phyloP scores from a whole-genome alignment of 2,329 filamentous ascomycete genomes.

The Fusarium anguioides region DNA sequence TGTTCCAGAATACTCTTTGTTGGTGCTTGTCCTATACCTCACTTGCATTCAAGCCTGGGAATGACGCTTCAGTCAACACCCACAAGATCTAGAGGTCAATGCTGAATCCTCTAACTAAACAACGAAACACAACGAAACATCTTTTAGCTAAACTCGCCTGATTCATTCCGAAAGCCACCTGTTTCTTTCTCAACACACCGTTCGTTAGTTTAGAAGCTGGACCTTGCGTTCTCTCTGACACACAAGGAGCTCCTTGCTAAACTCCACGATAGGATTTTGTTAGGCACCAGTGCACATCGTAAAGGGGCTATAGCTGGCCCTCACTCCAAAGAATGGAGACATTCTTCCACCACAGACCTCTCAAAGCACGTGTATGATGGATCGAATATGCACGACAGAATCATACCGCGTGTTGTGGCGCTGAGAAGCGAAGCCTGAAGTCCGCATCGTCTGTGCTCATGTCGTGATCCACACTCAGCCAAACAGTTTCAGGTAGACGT shows the following conservation, averaged over 20 bases:
- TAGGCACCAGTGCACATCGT: conserved; percentile 5
- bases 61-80: neutral
- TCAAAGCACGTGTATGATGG: conserved; percentile 14
- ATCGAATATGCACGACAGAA: conserved; percentile 18
- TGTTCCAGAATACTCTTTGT: neutral
- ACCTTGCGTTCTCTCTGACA: conserved; percentile 9
- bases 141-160: neutral
- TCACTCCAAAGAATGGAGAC: conserved; percentile 28
- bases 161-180: neutral
- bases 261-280: neutral
- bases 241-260: conserved; percentile 23
- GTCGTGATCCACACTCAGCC: conserved; percentile 27
- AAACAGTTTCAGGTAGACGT: conserved; percentile 38
- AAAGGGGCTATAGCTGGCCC: conserved; percentile 26
- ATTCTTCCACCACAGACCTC: conserved; percentile 29
- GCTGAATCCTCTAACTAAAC: neutral
- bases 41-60: neutral
- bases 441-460: conserved; percentile 35
- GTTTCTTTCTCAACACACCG: neutral
- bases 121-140: neutral
- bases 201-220: neutral
- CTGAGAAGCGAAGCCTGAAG: conserved; percentile 33
- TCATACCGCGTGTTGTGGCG: conserved; percentile 20
- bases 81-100: neutral
- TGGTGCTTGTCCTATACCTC: conserved; percentile 1